Evolutionary conservation across 495 filamentous ascomycete genomes (phyloP).

Genomic region (Aspergillus indologenus): DNA sequence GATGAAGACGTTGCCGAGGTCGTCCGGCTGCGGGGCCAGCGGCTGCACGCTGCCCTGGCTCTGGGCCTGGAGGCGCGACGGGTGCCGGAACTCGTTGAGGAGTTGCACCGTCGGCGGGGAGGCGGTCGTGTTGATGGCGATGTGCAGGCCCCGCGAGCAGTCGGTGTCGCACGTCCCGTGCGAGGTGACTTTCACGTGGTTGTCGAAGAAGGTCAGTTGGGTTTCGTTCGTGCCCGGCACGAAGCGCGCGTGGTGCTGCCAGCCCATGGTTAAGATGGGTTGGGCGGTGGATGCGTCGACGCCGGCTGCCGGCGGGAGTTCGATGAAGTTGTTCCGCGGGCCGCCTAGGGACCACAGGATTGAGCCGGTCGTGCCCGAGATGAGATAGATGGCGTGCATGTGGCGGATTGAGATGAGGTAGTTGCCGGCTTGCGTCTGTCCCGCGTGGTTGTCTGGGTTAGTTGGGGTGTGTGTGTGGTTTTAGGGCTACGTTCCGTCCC

Average conservation of each 20-base stretch:
- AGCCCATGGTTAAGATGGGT: constrained; percentile 14
- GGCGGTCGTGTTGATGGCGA: constrained; percentile 17
- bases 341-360: constrained; percentile 53
- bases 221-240: constrained; percentile 20
- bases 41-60: constrained; percentile 23
- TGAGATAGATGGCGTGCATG: constrained; percentile 44
- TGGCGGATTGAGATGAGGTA: constrained; percentile 54
- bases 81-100: constrained; percentile 18
- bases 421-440: constrained; percentile 34
- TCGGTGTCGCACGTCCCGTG: constrained; percentile 18
- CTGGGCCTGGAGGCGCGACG: constrained; percentile 17
- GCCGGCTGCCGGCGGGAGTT: constrained; percentile 1
- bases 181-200: constrained; percentile 18
- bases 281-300: background rate
- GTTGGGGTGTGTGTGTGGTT: background rate
- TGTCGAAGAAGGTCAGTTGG: constrained; percentile 24
- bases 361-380: constrained; percentile 47
- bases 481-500: background rate
- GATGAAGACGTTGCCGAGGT: constrained; percentile 22
- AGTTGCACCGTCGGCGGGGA: constrained; percentile 18
- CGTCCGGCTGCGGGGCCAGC: constrained; percentile 5
- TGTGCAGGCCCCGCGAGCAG: constrained; percentile 25
- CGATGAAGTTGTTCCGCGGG: constrained; percentile 16
- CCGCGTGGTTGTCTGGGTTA: background rate
- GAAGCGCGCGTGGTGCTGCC: constrained; percentile 25